These are phyloP conservation scores for Xylariales sp. DNA, from an alignment of 2,329 filamentous ascomycete genomes.

Conservation along the genomic window DNA sequence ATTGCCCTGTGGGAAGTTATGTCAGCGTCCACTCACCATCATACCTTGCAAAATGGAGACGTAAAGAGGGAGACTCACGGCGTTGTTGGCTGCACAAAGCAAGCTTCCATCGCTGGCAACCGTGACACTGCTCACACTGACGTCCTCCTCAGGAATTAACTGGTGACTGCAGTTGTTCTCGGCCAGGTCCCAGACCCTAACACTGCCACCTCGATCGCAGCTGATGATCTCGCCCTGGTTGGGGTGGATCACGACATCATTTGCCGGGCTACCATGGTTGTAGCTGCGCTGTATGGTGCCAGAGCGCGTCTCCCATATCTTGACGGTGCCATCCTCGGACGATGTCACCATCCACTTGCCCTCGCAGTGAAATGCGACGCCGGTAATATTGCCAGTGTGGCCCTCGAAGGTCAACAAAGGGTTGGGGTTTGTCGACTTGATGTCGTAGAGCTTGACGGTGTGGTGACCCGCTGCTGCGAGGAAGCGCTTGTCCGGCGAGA, in stretches of 20 bases:
- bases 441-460: constrained; percentile 96
- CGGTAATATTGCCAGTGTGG: constrained; percentile 92
- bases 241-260: constrained; percentile 98
- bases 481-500: constrained; percentile 95
- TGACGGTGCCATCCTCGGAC: constrained; percentile 92
- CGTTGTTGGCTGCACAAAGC: constrained; percentile 89
- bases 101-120: constrained; percentile 92
- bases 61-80: constrained; percentile 45
- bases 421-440: constrained; percentile 96
- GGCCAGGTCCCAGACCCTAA: constrained; percentile 92
- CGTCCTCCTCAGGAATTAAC: constrained; percentile 92
- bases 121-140: constrained; percentile 88
- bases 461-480: constrained; percentile 76
- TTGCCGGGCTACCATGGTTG: constrained; percentile 80
- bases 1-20: constrained; percentile 61
- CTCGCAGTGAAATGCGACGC: constrained; percentile 96
- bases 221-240: constrained; percentile 98
- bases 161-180: constrained; percentile 97
- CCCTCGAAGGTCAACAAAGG: constrained; percentile 92
- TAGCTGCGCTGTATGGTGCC: constrained; percentile 91
- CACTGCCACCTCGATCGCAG: constrained; percentile 87
- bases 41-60: background rate
- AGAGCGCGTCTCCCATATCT: constrained; percentile 91
- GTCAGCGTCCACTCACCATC: background rate
- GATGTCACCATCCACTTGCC: constrained; percentile 99